Conservation (phyloP, 148 eudicot species). For the Fagopyrum homotropicum region DNA sequence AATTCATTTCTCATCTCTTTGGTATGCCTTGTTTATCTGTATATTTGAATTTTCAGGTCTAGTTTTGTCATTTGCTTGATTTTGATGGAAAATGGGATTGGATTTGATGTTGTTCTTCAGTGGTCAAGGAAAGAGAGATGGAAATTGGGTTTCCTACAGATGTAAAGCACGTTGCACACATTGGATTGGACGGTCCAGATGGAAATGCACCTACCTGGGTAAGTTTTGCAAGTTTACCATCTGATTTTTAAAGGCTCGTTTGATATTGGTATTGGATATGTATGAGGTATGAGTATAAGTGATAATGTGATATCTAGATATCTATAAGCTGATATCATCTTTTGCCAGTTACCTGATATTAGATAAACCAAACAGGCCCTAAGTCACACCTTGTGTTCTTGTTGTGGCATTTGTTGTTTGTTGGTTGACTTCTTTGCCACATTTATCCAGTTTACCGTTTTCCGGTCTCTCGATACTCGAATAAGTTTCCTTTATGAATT, state of each 20-base stretch:
- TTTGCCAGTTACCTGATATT: too few relatives aligned
- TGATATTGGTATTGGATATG: too few relatives aligned
- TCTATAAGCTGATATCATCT: too few relatives aligned
- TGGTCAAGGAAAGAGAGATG: conserved; percentile 63
- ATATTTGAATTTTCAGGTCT: neutral
- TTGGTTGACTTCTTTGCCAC: too few relatives aligned
- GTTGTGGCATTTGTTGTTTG: neutral
- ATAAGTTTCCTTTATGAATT: neutral
- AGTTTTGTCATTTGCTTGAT: neutral
- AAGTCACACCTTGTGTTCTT: neutral
- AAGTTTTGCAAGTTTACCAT: conserved; percentile 3
- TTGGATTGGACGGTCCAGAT: conserved; percentile 72
- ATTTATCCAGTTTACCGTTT: too few relatives aligned
- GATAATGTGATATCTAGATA: too few relatives aligned
- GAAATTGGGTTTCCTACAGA: conserved; percentile 84
- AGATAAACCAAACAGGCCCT: too few relatives aligned
- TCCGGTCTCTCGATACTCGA: too few relatives aligned
- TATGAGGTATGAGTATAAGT: too few relatives aligned
- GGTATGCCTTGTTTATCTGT: conserved; percentile 25
- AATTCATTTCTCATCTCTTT: conserved; percentile 70
- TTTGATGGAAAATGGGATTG: conserved; percentile 12
- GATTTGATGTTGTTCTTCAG: conserved; percentile 19
- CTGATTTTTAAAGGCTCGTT: neutral
- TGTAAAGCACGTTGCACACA: conserved; percentile 85
- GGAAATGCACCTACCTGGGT: conserved; percentile 76